Evolutionary conservation across 768 basidiomycete genomes (phyloP).

Genomic region (Daedaleopsis sinensis): DNA sequence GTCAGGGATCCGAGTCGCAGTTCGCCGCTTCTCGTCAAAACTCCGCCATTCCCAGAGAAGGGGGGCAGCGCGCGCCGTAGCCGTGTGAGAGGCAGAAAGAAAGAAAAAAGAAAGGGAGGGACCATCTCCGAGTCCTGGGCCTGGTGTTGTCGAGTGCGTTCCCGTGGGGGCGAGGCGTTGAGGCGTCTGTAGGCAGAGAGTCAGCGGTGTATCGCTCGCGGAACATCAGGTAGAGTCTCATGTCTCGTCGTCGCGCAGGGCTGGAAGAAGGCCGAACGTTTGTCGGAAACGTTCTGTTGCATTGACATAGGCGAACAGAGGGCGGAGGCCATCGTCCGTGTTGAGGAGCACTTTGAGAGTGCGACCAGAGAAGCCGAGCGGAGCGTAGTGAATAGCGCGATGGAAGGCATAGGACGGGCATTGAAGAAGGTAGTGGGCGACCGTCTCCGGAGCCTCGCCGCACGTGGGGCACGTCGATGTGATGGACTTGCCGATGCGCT

Average conservation of each 20-base stretch:
- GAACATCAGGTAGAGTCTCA: background rate
- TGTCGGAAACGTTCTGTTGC: constrained; percentile 12
- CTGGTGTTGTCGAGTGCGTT: no score
- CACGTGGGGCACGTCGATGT: constrained; percentile 19
- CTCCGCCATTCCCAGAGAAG: no score
- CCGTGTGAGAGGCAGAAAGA: no score
- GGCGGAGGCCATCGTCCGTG: background rate
- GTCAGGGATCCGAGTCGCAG: no score
- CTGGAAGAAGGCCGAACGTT: background rate
- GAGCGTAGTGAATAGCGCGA: background rate
- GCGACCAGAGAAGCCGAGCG: background rate
- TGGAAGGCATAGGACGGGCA: constrained; percentile 14
- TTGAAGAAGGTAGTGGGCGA: constrained; percentile 26
- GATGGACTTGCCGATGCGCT: constrained; percentile 16
- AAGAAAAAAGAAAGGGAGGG: no score
- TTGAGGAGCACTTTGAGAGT: constrained; percentile 8
- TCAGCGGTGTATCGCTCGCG: background rate
- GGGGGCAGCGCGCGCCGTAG: no score
- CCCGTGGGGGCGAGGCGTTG: no score
- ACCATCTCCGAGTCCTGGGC: no score
- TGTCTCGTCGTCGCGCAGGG: background rate
- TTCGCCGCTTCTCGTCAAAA: no score
- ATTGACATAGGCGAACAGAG: constrained; percentile 16
- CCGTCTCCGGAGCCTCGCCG: constrained; percentile 11
- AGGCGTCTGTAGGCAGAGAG: no score